phyloP scores from a whole-genome alignment of 495 filamentous ascomycete genomes.

The Venustampulla echinocandica region DNA sequence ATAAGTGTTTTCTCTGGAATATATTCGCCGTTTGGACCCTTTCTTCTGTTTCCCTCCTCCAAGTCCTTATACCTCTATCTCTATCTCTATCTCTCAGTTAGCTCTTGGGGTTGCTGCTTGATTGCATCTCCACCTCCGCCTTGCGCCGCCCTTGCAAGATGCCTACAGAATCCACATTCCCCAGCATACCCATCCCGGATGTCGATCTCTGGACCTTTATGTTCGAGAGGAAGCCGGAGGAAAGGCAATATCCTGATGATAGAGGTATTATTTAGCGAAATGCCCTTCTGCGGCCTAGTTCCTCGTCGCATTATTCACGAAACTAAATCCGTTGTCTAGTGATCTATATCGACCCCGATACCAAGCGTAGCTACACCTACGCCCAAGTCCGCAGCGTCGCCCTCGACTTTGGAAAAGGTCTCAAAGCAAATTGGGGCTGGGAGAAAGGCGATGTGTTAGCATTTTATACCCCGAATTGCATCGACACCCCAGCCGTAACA shows the following conservation, averaged over 20 bases:
- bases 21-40: too few species aligned
- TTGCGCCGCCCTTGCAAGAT: too few species aligned
- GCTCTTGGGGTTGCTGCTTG: too few species aligned
- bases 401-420: slow-evolving; percentile 68
- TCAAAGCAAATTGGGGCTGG: slow-evolving; percentile 66
- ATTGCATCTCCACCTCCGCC: too few species aligned
- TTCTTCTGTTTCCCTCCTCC: too few species aligned
- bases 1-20: too few species aligned
- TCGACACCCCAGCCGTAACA: slow-evolving; percentile 61
- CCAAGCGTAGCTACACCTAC: slow-evolving; percentile 65
- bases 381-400: slow-evolving; percentile 55
- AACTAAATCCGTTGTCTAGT: slow-evolving; percentile 36
- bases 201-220: slow-evolving; percentile 69
- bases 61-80: too few species aligned
- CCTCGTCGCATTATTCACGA: not conserved
- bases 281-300: not conserved
- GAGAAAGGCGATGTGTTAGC: slow-evolving; percentile 70
- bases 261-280: slow-evolving; percentile 38
- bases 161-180: slow-evolving; percentile 41
- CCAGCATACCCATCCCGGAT: slow-evolving; percentile 51
- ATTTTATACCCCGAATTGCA: slow-evolving; percentile 63
- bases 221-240: slow-evolving; percentile 56
- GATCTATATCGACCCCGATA: slow-evolving; percentile 71
- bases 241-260: slow-evolving; percentile 56
- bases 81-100: too few species aligned